Percentiles rank a stretch among this genome's conserved stretches.
These are phyloP conservation scores for Blastobotrys attinorum DNA, from an alignment of 805 yeast species.

Conservation along the genomic window DNA sequence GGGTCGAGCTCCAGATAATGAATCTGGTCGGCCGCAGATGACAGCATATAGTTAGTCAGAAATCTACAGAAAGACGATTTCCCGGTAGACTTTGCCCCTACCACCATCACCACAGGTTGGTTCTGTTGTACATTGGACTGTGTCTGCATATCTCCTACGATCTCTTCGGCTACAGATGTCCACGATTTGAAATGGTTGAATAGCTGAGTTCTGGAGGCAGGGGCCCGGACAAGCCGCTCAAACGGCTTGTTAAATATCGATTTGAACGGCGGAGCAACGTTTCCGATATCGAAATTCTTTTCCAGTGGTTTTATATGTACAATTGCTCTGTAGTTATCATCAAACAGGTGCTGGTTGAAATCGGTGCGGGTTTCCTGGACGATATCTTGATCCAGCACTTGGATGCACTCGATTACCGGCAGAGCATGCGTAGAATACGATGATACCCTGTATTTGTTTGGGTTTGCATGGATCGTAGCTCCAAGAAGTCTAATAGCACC, in stretches of 20 bases:
- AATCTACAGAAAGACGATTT: conserved; percentile 63
- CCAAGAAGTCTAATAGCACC: conserved; percentile 28
- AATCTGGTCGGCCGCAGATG: conserved; percentile 26
- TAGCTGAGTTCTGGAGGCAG: conserved; percentile 4
- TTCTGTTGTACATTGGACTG: neutral
- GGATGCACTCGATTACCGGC: conserved; percentile 17
- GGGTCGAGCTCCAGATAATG: conserved; percentile 75
- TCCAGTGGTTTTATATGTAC: conserved; percentile 3
- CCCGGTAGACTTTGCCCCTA: conserved; percentile 73
- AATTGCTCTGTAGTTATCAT: conserved; percentile 3
- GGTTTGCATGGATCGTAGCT: conserved; percentile 15
- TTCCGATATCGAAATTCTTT: conserved; percentile 5
- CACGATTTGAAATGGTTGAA: conserved; percentile 17
- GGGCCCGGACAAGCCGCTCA: conserved; percentile 1
- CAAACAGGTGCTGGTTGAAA: conserved; percentile 6
- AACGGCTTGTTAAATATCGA: conserved; percentile 12
- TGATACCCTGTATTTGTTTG: conserved; percentile 8
- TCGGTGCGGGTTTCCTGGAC: conserved; percentile 8
- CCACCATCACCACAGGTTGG: conserved; percentile 30
- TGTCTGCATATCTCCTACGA: neutral
- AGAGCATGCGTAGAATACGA: conserved; percentile 18
- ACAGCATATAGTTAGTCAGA: conserved; percentile 42
- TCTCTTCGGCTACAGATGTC: conserved; percentile 12
- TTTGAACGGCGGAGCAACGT: conserved; percentile 24
- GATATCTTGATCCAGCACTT: conserved; percentile 7